phyloP scores from a whole-genome alignment of 306 rosid species.

The Spatholobus suberectus region DNA sequence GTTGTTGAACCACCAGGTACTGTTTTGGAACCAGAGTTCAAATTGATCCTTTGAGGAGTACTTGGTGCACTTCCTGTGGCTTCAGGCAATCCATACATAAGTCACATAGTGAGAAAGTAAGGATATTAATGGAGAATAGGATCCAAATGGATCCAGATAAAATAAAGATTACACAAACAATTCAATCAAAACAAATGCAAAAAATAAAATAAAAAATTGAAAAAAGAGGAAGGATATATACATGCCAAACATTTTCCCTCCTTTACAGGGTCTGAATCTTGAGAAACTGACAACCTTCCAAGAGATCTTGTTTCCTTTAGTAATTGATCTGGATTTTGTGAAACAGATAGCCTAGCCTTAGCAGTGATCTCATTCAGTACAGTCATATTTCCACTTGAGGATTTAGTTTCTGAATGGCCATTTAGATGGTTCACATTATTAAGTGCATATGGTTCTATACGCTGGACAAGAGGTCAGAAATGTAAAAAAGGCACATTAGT shows the following conservation, averaged over 20 bases:
- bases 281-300: conserved; percentile 92
- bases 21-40: conserved; percentile 70
- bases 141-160: conserved; percentile 38
- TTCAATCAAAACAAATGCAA: conserved; percentile 26
- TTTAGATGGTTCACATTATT: conserved; percentile 68
- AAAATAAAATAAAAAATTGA: background rate
- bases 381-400: conserved; percentile 69
- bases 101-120: conserved; percentile 46
- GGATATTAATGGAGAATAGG: conserved; percentile 32
- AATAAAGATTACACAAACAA: conserved; percentile 20
- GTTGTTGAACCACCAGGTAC: conserved; percentile 67
- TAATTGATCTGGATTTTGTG: conserved; percentile 84
- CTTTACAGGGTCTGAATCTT: conserved; percentile 81
- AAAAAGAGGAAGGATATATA: conserved; percentile 54
- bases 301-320: conserved; percentile 83
- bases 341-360: conserved; percentile 66
- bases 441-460: conserved; percentile 82
- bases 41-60: conserved; percentile 84
- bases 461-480: conserved; percentile 64
- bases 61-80: conserved; percentile 90
- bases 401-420: conserved; percentile 84
- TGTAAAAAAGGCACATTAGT: conserved; percentile 33
- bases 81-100: conserved; percentile 56
- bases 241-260: conserved; percentile 83
- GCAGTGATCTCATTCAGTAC: conserved; percentile 67